Evolutionary conservation across 345 rosid species (phyloP).

Genomic region (Orychophragmus violaceus): DNA sequence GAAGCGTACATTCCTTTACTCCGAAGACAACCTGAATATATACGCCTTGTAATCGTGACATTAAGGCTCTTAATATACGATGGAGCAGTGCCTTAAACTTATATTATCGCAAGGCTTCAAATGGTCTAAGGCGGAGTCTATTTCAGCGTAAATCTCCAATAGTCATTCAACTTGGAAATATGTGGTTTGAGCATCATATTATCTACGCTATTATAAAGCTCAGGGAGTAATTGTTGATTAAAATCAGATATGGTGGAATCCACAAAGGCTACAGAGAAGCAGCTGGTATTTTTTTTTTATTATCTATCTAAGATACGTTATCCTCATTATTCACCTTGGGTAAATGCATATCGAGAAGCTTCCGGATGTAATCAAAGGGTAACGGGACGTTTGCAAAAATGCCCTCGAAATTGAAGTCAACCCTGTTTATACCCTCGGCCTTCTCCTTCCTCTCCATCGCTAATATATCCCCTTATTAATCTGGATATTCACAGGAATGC

Average conservation of each 20-base stretch:
- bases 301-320: background rate
- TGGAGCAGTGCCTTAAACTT: background rate
- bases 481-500: too few relatives aligned
- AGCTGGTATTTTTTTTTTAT: background rate
- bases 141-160: background rate
- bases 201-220: background rate
- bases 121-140: background rate
- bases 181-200: background rate
- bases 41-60: background rate
- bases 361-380: background rate
- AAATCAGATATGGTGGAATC: slow-evolving; percentile 2
- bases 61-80: background rate
- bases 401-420: too few relatives aligned
- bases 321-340: background rate
- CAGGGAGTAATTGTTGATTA: background rate
- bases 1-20: background rate
- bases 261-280: background rate
- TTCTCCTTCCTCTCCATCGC: too few relatives aligned
- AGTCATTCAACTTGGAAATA: background rate
- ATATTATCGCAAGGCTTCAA: background rate
- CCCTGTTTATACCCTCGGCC: too few relatives aligned
- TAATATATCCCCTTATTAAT: too few relatives aligned
- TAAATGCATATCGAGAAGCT: background rate
- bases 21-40: background rate
- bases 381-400: too few relatives aligned